phyloP scores from a whole-genome alignment of 2,329 filamentous ascomycete species.

The Huntiella bhutanensis region DNA sequence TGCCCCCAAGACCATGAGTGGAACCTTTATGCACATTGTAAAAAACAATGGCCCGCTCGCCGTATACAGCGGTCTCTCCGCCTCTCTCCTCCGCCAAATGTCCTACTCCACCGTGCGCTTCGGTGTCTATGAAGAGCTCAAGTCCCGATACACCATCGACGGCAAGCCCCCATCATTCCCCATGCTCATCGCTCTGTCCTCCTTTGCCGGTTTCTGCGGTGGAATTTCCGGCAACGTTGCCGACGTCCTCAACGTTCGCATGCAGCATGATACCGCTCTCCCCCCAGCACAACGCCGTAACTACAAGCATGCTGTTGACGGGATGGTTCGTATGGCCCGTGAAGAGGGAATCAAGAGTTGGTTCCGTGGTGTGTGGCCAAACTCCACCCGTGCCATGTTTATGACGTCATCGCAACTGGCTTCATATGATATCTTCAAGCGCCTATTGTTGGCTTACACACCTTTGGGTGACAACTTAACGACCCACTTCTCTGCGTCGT shows the following conservation, averaged over 20 bases:
- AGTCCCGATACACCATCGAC: constrained; percentile 35
- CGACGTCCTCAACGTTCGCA: constrained; percentile 92
- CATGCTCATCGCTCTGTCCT: constrained; percentile 66
- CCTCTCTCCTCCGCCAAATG: constrained; percentile 77
- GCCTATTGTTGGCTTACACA: constrained; percentile 44
- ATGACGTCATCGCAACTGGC: constrained; percentile 78
- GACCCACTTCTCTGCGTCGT: constrained; percentile 61
- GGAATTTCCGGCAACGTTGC: constrained; percentile 85
- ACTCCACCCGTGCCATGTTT: constrained; percentile 60
- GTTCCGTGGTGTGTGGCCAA: constrained; percentile 74
- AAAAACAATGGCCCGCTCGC: constrained; percentile 57
- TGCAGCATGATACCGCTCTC: constrained; percentile 82
- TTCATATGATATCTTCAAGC: constrained; percentile 70
- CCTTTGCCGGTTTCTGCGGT: constrained; percentile 67
- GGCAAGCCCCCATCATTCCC: constrained; percentile 44
- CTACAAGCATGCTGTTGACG: constrained; percentile 78
- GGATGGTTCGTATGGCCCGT: constrained; percentile 67
- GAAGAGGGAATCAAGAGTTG: constrained; percentile 60
- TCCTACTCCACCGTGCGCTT: constrained; percentile 96
- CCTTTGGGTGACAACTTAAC: constrained; percentile 49
- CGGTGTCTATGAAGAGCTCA: constrained; percentile 88
- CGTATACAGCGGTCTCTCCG: constrained; percentile 80
- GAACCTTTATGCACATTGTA: constrained; percentile 69
- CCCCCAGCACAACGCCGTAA: constrained; percentile 57
- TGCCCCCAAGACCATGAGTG: constrained; percentile 61